Evolutionary conservation across 164 flowering plant genomes (phyloP).

Genomic region (Cinnamomum micranthum): DNA sequence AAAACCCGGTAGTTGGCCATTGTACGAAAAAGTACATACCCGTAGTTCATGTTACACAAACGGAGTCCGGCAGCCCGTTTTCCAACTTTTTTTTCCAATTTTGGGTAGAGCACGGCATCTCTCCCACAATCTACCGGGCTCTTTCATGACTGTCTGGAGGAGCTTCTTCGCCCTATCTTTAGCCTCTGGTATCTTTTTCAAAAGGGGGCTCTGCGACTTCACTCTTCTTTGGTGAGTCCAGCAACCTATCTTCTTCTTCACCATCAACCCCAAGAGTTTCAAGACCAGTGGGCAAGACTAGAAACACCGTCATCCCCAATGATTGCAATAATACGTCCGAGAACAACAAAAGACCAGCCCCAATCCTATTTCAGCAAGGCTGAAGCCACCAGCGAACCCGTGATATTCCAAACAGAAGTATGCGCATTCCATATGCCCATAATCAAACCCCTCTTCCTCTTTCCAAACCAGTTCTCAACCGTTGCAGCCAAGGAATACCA

Average conservation of each 20-base stretch:
- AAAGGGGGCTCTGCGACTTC: slow-evolving; percentile 27
- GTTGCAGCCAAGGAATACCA: slow-evolving; percentile 77
- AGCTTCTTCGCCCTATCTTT: slow-evolving; percentile 27
- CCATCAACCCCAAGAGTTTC: slow-evolving; percentile 50
- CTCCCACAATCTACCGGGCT: too few species aligned
- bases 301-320: slow-evolving; percentile 53
- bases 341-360: slow-evolving; percentile 94
- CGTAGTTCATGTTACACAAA: too few species aligned
- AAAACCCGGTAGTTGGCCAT: too few species aligned
- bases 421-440: too few species aligned
- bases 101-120: too few species aligned
- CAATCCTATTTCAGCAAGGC: slow-evolving; percentile 37
- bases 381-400: too few species aligned
- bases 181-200: slow-evolving; percentile 17
- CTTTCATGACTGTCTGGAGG: too few species aligned
- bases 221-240: slow-evolving; percentile 33
- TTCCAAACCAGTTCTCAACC: slow-evolving; percentile 94
- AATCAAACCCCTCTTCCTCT: slow-evolving; percentile 32
- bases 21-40: too few species aligned
- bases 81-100: too few species aligned
- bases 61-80: too few species aligned
- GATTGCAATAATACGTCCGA: slow-evolving; percentile 58
- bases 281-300: slow-evolving; percentile 72
- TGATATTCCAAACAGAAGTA: too few species aligned
- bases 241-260: slow-evolving; percentile 35